Evolutionary conservation across 2,329 filamentous ascomycete species (phyloP), one percentile per base, ranked within the genome.

Genomic region (Clarireedia homoeocarpa): DNA sequence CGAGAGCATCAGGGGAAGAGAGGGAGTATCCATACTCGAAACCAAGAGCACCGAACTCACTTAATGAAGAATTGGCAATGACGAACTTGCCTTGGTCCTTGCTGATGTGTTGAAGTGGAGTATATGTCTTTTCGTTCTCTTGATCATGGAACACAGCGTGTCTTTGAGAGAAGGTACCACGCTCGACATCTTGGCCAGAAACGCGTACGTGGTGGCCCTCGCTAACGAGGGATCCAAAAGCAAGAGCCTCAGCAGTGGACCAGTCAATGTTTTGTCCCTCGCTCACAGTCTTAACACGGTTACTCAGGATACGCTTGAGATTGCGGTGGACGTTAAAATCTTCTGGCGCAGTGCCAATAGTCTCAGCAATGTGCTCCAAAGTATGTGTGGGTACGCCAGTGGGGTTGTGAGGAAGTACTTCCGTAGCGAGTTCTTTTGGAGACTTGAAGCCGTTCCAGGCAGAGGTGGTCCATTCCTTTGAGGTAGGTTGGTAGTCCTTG

Each of bases 391-490:
- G 84, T 46, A 97, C 85, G 50, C 84, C 88, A 40, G 94, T 99
- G 26, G 90, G 86, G 66, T 89, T 83, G 75, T 99, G 94, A 51
- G 92, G 91, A 51, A 99, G 79, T 47, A 97, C 85, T 77, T 99
- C 94, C 24, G 86, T 94, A 34, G 92, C 91, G 61, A 99, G 80
- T 75, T 99, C 94, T 79, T 96, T 97, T 67, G 94, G 94, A 34
- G 91, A 95, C 78, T 97, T 97, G 84, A 99, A 97, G 61, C 92
- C 92, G 76, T 99, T 95, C 94, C 94, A 99, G 56, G 94, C 92
- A 51, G 91, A 96, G 7, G 94, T 97, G 65, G 96, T 85, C 94
- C 94, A 99, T 75, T 99, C 94, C 77, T 96, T 95, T 63, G 91
- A 89, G 42, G 89, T 95, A 47, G 94, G 90, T 73, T 92, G 88